Base-by-base conservation (phyloP, 1,139 yeast species). In the Taphrina populina region DNA sequence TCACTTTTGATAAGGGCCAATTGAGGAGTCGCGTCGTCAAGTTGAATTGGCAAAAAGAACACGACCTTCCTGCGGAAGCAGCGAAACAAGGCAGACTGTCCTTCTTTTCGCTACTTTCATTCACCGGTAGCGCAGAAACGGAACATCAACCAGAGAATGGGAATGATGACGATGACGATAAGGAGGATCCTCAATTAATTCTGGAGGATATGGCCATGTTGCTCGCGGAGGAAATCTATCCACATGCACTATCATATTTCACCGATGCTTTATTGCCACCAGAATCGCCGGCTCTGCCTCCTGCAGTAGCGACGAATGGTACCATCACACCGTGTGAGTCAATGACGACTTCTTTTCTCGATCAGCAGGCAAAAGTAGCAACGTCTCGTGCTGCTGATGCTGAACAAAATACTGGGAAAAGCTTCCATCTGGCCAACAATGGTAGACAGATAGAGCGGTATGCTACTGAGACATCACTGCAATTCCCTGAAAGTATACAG, bases 161-260 rank as follows among this genome's bases (percentile, higher is more conserved):
- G 2, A 36, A 29, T 20, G 54, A 49, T 11, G 34, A 26, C 21
- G 54, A 49, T 11, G 19, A 30, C 10, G 46, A 37, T 20, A 46
- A 49, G 37, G 37, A 41, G 13, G 30, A 37, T 27, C 39, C 36
- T 10, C 46, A 40, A n/a, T 24, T 49, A 7, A 23, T 40, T 2
- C 24, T 49, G 40, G 54, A 49, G 26, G 54, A 49, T 32, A 30
- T 49, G 37, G 54, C 54, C 26, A 49, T 49, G 39, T 32, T 39
- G 11, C 27, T 49, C 6, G 54, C 43, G 7, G 54, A 49, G 11
- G 54, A 49, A 39, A 46, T 49, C 27, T 49, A 37, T 23, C 54
- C 54, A 3, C 54, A 49, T 21, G 54, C 54, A 4, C 46, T 49
- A 6, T 37, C 46, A 26, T 49, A 49, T 13, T 49, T 49, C 4